A percentile compares a stretch with the other conserved stretches of the same genome.
Conservation (phyloP, 225 moss, liverwort and hornwort species). For the Polytrichum formosum region DNA sequence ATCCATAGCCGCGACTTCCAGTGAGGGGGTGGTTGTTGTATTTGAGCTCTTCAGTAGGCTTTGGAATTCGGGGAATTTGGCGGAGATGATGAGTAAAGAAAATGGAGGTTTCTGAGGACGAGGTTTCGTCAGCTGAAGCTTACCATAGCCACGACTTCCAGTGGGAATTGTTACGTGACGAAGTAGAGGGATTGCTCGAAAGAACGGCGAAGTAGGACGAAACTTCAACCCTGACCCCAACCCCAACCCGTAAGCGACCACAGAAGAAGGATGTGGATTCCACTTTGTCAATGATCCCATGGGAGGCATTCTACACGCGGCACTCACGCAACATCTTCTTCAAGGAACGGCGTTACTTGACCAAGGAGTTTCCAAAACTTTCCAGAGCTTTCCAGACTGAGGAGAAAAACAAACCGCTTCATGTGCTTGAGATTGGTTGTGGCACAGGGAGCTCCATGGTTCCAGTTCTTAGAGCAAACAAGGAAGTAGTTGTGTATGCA, state of each 20-base stretch:
- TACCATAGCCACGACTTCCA: constrained; percentile 82
- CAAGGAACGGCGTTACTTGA: constrained; percentile 7
- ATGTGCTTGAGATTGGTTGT: constrained; percentile 79
- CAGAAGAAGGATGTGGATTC: constrained; percentile 15
- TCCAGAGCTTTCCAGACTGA: background rate
- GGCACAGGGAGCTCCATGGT: constrained; percentile 84
- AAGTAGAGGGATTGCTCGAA: constrained; percentile 51
- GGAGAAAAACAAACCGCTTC: constrained; percentile 5
- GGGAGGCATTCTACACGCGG: constrained; percentile 77
- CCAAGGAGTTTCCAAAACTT: no score
- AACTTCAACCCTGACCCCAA: no score
- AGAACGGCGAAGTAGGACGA: constrained; percentile 14
- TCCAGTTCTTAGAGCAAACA: constrained; percentile 66
- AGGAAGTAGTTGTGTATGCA: constrained; percentile 46
- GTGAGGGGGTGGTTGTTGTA: no score
- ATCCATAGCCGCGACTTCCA: no score
- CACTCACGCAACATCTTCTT: constrained; percentile 77
- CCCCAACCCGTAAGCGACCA: constrained; percentile 3
- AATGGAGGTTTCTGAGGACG: constrained; percentile 30
- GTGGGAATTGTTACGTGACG: constrained; percentile 70
- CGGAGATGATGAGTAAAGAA: background rate
- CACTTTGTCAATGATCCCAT: constrained; percentile 32
- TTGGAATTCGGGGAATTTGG: no score
- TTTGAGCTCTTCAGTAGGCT: no score
- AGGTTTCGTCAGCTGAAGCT: constrained; percentile 38